Percentiles rank a stretch among this genome's conserved stretches.
Conservation (phyloP, 371 early-diverging fungal genomes). For the Sporodiniella umbellata region DNA sequence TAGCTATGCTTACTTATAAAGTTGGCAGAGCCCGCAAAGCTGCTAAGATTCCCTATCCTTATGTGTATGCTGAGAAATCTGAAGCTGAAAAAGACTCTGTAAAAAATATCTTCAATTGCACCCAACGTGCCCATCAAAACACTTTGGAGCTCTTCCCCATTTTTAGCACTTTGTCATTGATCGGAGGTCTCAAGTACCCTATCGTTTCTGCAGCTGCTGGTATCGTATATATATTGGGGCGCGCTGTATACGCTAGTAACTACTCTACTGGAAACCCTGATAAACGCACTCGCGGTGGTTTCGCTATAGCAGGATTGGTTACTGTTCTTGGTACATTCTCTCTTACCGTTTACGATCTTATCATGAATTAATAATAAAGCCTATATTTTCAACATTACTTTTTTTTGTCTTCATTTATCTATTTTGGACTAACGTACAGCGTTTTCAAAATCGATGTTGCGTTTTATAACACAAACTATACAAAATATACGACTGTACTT, state of each 20-base stretch:
- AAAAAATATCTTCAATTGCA: slow-evolving; percentile 65
- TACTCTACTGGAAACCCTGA: slow-evolving; percentile 56
- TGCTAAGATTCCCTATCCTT: slow-evolving; percentile 63
- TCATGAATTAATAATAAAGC: slow-evolving; percentile 21
- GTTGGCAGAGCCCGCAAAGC: slow-evolving; percentile 57
- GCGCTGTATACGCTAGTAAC: slow-evolving; percentile 42
- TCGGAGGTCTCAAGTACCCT: slow-evolving; percentile 56
- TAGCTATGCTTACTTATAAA: slow-evolving; percentile 46
- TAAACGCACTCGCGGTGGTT: slow-evolving; percentile 43
- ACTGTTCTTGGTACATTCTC: slow-evolving; percentile 37
- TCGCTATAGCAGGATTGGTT: slow-evolving; percentile 42
- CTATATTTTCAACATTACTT: too few species aligned
- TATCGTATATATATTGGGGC: slow-evolving; percentile 46
- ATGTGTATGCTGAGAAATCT: slow-evolving; percentile 56
- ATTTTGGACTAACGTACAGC: too few species aligned
- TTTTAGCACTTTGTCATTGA: slow-evolving; percentile 30
- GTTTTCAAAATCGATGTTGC: too few species aligned
- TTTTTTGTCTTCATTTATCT: too few species aligned
- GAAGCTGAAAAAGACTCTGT: slow-evolving; percentile 58
- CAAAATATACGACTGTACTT: too few species aligned
- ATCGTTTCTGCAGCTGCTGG: slow-evolving; percentile 48
- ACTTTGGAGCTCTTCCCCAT: slow-evolving; percentile 36
- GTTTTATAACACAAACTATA: too few species aligned
- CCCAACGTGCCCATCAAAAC: slow-evolving; percentile 69
- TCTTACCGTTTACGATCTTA: slow-evolving; percentile 19